A percentile compares a stretch with the other conserved stretches of the same genome.
These are phyloP conservation scores for Rosa rugosa DNA, from an alignment of 306 rosid genomes.

Conservation along the genomic window DNA sequence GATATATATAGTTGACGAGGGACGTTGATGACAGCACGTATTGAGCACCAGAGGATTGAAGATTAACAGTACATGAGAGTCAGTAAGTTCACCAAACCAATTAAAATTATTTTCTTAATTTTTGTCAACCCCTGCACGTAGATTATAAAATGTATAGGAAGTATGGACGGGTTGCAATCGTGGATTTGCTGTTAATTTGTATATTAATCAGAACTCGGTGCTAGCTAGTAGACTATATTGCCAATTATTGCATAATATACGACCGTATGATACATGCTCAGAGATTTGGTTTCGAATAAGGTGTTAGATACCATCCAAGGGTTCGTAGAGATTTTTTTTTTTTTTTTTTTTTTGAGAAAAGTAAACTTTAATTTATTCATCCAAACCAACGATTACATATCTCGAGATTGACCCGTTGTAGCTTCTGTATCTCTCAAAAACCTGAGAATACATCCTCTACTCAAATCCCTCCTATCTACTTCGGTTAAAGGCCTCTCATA, in stretches of 20 bases:
- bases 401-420: too few relatives aligned
- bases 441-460: too few relatives aligned
- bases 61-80: neutral
- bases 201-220: neutral
- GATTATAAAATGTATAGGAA: neutral
- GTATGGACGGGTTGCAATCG: neutral
- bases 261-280: neutral
- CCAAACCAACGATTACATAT: too few relatives aligned
- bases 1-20: neutral
- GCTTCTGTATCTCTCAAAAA: too few relatives aligned
- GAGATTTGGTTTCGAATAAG: neutral
- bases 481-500: too few relatives aligned
- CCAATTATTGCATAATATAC: neutral
- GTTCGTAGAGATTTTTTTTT: too few relatives aligned
- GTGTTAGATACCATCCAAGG: too few relatives aligned
- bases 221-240: neutral
- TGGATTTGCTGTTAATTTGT: neutral
- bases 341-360: too few relatives aligned
- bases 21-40: conserved; percentile 10
- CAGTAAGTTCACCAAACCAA: conserved; percentile 13
- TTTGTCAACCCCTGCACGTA: conserved; percentile 1
- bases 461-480: too few relatives aligned
- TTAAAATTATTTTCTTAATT: neutral
- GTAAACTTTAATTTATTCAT: too few relatives aligned
- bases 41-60: neutral